Percentiles rank a stretch among this genome's conserved stretches.
phyloP scores from a whole-genome alignment of 768 basidiomycete species.

The Trametes elegans region DNA sequence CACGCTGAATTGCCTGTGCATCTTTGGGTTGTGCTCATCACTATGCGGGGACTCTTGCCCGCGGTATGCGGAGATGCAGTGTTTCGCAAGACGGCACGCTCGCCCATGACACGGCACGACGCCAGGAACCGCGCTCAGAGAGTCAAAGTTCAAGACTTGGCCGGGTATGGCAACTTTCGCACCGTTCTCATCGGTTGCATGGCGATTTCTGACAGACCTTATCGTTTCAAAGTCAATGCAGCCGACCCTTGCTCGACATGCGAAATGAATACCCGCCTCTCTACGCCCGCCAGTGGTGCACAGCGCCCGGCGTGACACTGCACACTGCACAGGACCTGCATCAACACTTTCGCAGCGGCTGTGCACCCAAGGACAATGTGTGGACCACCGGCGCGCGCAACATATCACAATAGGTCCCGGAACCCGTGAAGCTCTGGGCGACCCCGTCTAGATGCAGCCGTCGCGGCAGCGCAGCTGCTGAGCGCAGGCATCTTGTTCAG shows the following conservation, averaged over 20 bases:
- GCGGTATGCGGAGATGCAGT: no score
- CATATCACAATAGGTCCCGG: background rate
- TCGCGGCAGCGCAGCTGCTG: background rate
- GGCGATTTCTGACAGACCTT: background rate
- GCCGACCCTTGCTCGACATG: background rate
- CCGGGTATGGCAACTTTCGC: background rate
- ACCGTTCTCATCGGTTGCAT: background rate
- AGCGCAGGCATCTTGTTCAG: background rate
- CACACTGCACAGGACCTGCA: background rate
- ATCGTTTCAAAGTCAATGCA: background rate
- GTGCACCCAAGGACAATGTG: no score
- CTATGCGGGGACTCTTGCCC: no score
- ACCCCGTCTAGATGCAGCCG: background rate
- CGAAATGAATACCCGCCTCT: no score
- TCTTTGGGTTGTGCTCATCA: no score
- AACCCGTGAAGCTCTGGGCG: background rate
- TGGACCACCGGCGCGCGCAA: no score
- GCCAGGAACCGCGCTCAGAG: background rate
- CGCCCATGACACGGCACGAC: background rate
- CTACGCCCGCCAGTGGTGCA: no score
- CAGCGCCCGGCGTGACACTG: no score
- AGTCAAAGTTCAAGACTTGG: background rate
- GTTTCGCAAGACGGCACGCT: background rate
- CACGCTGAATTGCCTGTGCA: no score
- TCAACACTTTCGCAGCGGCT: no score